Conservation (phyloP, 768 basidiomycete genomes). For the Trametes sanguinea region DNA sequence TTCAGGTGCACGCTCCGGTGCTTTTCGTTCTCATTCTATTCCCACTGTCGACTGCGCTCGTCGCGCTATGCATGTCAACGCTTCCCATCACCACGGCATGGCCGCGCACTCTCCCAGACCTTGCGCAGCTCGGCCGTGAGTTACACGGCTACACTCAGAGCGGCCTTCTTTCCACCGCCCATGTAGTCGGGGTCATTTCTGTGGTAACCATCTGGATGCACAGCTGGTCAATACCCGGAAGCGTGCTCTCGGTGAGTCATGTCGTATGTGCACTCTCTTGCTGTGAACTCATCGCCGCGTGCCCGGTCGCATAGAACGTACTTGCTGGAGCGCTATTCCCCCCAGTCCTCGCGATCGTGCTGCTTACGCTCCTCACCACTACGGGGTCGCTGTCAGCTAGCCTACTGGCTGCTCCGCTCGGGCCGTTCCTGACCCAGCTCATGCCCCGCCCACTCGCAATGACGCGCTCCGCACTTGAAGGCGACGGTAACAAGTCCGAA, state of each 20-base stretch:
- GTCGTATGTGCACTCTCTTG: constrained; percentile 15
- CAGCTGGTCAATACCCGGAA: constrained; percentile 95
- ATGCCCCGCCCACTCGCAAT: constrained; percentile 86
- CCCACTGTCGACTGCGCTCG: constrained; percentile 62
- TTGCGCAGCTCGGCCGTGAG: constrained; percentile 73
- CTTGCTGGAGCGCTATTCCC: constrained; percentile 86
- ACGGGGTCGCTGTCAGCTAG: constrained; percentile 84
- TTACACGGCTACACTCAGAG: constrained; percentile 79
- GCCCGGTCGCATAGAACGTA: constrained; percentile 63
- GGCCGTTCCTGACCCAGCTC: constrained; percentile 76
- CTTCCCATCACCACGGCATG: constrained; percentile 74
- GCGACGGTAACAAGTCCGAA: constrained; percentile 48
- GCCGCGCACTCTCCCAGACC: constrained; percentile 75
- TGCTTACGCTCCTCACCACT: constrained; percentile 84
- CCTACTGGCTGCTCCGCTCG: constrained; percentile 77
- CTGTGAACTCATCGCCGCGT: constrained; percentile 4
- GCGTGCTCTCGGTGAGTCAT: constrained; percentile 79
- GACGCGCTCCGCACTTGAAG: constrained; percentile 80
- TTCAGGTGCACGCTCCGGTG: constrained; percentile 57
- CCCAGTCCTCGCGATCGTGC: constrained; percentile 75
- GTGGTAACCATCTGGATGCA: constrained; percentile 93
- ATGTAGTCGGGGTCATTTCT: constrained; percentile 82
- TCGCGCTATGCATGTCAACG: constrained; percentile 48
- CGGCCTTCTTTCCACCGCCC: constrained; percentile 60
- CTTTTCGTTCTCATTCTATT: constrained; percentile 71